Base-by-base conservation (phyloP, 305 asterid species). In the Fraxinus albicans region DNA sequence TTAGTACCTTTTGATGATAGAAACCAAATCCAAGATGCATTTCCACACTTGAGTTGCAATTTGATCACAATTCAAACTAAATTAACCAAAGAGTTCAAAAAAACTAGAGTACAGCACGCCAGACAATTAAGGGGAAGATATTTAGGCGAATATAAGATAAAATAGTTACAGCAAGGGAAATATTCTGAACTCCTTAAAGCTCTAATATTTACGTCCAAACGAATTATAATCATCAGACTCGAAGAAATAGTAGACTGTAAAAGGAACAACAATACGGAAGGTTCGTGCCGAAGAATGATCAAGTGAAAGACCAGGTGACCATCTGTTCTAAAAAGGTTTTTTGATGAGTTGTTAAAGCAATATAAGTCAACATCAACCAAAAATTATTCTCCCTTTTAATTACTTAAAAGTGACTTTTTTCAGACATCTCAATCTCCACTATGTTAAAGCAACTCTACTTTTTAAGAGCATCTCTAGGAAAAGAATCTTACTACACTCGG, bases 371-470 rank as follows among this genome's bases (percentile, higher is more conserved):
- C 53, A 65, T 65, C 29, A 65, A 8, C 73, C 17, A 21, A 65
- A 6, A 65, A 21, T 6, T 65, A 25, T 60, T 9, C 74, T 67
- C 12, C 12, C 36, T 67, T 23, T 25, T 29, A 27, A 67, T 27
- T 2, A 27, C 8, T 47, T 13, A 8, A 25, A 69, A 65, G 8
- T 1, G 5, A 29, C 38, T 8, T 10, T 63, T 78, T 55, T 34
- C 8, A 50, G 36, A 80, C 23, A 73, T 27, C 65, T 55, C 63
- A 73, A 67, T 3, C 78, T 29, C 31, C 17, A 80, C 77, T 70
- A 83, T 23, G n/a, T 13, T n/a, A 83, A 82, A 88, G 91, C 78
- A 73, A 77, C 81, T 77, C 86, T 83, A 75, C 91, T 89, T 86
- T 86, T 27, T 25, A 29, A 44, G 1, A 63, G 34, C 34, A 78